Base-by-base conservation (phyloP, 192 early-diverging fungal species). In the Entomortierella parvispora region DNA sequence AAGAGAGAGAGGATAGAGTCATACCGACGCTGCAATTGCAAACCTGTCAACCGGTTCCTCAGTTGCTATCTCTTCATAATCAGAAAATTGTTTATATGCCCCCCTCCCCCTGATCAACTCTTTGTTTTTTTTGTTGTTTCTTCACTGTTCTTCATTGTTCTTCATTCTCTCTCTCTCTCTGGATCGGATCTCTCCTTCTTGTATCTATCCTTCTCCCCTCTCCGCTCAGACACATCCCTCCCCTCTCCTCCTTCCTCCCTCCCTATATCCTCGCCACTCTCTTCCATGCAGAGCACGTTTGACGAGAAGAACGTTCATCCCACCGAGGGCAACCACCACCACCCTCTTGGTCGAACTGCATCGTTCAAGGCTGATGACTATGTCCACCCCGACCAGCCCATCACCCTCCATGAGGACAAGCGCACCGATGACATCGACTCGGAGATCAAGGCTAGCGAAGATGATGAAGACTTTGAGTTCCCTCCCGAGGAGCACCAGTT, bases 401-500 rank as follows among this genome's bases (percentile, higher is more conserved):
- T 57, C 22, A 8, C n/a, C 14, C 57, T 50, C 26, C 33, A 26
- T 7, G 69, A 71, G 32, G 53, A 32, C 43, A 71, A 57, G 23
- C 42, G 12, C 44, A 43, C 42, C 28, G 56, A 25, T 0, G 47
- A 46, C n/a, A 44, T 32, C 2, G 55, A n/a, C 10, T 2, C 14
- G 4, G 15, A n/a, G 1, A 25, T 9, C 48, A 8, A 0, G 37
- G 37, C n/a, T n/a, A n/a, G 12, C 37, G 37, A 40, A 9, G 37
- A 12, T 9, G 46, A 63, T 7, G 43, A 58, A 9, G 52, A 71
- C 4, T 59, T 63, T 20, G 69, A 71, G 54, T 71, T 71, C 37
- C 69, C 69, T 52, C 52, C 28, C 22, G 69, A 71, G 33, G 69
- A 71, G 10, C 59, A 71, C 23, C 69, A 71, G 46, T 71, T 71